Base-by-base conservation (phyloP, 352 stramenopile species). In the Pythium folliculosum region DNA sequence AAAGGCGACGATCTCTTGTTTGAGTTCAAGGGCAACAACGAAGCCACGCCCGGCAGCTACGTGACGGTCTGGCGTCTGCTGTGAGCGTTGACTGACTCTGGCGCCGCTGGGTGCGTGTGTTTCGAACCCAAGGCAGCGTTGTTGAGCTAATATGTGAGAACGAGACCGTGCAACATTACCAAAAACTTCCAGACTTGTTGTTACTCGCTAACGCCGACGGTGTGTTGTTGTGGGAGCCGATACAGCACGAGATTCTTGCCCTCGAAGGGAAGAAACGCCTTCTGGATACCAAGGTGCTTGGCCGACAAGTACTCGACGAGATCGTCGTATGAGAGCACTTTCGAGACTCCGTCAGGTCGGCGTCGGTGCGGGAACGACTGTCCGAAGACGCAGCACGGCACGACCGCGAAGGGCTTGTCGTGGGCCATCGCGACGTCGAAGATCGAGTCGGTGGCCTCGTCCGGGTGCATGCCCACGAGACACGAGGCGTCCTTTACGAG, bases 301-400 rank as follows among this genome's bases (percentile, higher is more conserved):
- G 75, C 74, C 19, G 68, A 37, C 21, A 97, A 76, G 52, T 97
- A 96, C 60, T 82, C 65, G 35, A 96, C 71, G 32, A 97, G 77
- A 17, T 92, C 69, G 35, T 91, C 80, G 63, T 94, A 94, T 25
- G 86, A 94, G 12, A 84, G 52, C 3, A 97, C 90, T 45, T 81
- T 77, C 14, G 60, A 72, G 21, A 78, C 77, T 3, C 62, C 58
- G 49, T 87, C 62, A 1, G 74, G 67, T 13, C 74, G 54, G 47
- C 76, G 81, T 8, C 84, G 84, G 22, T 86, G 49, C 6, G 91
- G 91, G 80, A 98, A 99, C 62, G 94, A 80, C 25, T 89, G 88
- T 5, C 88, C 88, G 73, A 98, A 98, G 14, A 99, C 96, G 69
- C 96, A 99, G 66, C 96, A 99, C 0, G 96, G 96, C n/a, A 98